Base-by-base conservation (phyloP, 352 stramenopile genomes). In the Thraustochytrium striatum region DNA sequence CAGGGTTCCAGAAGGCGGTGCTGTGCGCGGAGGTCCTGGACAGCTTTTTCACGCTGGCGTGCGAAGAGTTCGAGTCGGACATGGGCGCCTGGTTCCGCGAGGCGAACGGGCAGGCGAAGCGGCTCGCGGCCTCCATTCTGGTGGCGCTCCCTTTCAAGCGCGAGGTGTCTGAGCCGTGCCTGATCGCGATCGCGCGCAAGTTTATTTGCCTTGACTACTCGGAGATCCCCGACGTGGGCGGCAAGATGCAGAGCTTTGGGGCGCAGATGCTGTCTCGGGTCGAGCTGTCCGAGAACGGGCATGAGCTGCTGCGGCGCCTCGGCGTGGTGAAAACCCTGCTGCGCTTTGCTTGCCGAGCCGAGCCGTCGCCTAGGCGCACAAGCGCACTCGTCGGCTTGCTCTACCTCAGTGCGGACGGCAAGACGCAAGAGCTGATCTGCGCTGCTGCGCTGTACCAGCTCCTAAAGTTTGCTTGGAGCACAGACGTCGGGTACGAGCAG, bases 201-300 rank as follows among this genome's bases (percentile, higher is more conserved):
- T 75, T 75, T 43, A 75, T 75, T n/a, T 75, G 65, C 47, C 65
- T 38, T 9, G 65, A 75, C 65, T 75, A 75, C 25, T 19, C 7
- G 13, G 3, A 8, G 0, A 36, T 65, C 8, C 41, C 50, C 1
- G 16, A 28, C 30, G 35, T 75, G 1, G 65, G 32, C 5, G 44
- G 58, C 0, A 38, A 75, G 36, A 39, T 61, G 50, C 65, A 75
- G 25, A 13, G 41, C 44, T 75, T 75, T 38, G 65, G 65, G 8
- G 65, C 65, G 41, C 44, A 25, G 3, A 16, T 75, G 13, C 50
- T 75, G 16, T 61, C 41, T 44, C 44, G 65, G n/a, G 52, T 75
- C 8, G 65, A 75, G n/a, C 61, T 75, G 11, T 75, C 65, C 0
- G 65, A 75, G 25, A 62, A 30, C 1, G 65, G 65, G 16, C 65